Base-by-base conservation (phyloP, 2,329 filamentous ascomycete genomes). In the Nemania sp. region DNA sequence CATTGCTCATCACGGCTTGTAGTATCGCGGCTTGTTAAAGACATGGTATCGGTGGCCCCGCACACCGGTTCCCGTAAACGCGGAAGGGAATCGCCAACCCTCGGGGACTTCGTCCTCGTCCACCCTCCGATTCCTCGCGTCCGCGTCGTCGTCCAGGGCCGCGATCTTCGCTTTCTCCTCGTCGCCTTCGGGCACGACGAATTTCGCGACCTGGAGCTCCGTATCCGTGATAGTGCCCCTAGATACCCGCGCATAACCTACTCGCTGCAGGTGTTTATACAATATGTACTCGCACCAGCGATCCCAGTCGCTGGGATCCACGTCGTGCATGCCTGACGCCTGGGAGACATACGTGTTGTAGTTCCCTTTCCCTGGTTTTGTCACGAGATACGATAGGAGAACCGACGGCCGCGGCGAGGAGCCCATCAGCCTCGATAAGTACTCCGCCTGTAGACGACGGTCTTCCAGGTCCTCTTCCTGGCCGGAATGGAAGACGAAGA, bases 281-380 rank as follows among this genome's bases (percentile, higher is more conserved):
- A 99, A 80, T 67, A 99, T 97, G 76, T 99, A 99, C 80, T 99
- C 94, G 80, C 95, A 99, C 95, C 95, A 99, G 57, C 95, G 83
- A 75, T 99, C 95, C 92, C 92, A 97, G 74, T 99, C 95, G 2
- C 82, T 88, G 0, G 88, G 85, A 72, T 99, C 95, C 51, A 99
- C 95, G 72, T 99, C 95, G 71, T 91, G 88, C 95, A 99, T 99
- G 10, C 92, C 91, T 60, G 90, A 96, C 59, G 80, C 80, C 54
- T 92, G 84, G 58, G 91, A 91, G 21, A 98, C 95, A 70, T 96
- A 98, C 0, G 88, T 97, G 74, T 98, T 94, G 80, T 99, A 99
- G 74, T 99, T 99, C 63, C 95, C 95, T 78, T 97, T 81, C 5
- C 90, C 82, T 0, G 95, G 95, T 75, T 90, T 91, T 20, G 91